Evolutionary conservation across 352 stramenopile species (phyloP), one percentile per base, ranked within the genome.

Genomic region (Globisporangium splendens): DNA sequence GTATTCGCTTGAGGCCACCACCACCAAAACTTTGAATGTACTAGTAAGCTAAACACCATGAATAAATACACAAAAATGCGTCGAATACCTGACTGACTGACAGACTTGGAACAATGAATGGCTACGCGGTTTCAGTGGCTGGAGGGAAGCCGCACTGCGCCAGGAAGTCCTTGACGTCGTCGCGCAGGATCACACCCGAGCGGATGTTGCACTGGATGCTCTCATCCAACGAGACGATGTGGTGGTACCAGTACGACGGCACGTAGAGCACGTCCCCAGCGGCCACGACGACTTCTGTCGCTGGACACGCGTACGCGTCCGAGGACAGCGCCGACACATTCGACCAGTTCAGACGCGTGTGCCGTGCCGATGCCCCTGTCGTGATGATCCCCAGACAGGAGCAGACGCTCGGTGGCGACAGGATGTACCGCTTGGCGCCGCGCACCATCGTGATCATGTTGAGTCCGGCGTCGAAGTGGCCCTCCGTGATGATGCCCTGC

Each of bases 131-230:
- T 35, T 35, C 28, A 8, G 28, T 35, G 28, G 5, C 28, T 35
- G 28, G 28, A 35, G 28, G 28, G 42, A 85, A 71, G 15, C 74
- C 72, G 46, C 78, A 88, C 13, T 72, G 56, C 8, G 50, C 46
- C 15, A 88, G 57, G 60, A 78, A 79, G 10, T 63, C 21, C 11
- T 59, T 54, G n/a, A 63, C 63, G 49, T 83, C 61, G n/a, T 69
- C 39, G 20, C 78, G 69, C 39, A 65, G 54, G 4, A 63, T 66
- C 39, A 74, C 59, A 0, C 76, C 74, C n/a, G 79, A 92, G 24
- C 95, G 78, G 24, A 93, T 72, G 69, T 98, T 98, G 77, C 95
- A 98, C 69, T 98, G 96, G 28, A 95, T 94, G 66, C 88, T 98
- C 28, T 96, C 91, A 63, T 96, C 89, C 13, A 98, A 73, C 42